Evolutionary conservation across 768 basidiomycete genomes (phyloP).

Genomic region (Dentipellis sp.): DNA sequence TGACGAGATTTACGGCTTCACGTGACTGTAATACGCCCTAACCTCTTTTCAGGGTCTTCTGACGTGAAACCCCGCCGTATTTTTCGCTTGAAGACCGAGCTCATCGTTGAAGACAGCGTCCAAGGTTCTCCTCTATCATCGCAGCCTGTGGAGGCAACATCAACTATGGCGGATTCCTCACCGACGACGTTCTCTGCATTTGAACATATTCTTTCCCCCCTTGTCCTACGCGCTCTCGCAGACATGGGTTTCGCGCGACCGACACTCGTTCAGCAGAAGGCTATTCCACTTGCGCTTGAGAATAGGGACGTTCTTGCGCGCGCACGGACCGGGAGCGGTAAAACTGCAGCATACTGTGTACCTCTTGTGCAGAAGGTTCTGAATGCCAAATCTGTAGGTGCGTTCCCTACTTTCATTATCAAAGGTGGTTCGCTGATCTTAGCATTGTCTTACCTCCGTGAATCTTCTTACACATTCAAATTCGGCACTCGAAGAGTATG

Average conservation of each 20-base stretch:
- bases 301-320: constrained; percentile 86
- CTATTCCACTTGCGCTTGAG: constrained; percentile 88
- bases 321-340: constrained; percentile 93
- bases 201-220: constrained; percentile 72
- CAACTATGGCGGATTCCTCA: neutral
- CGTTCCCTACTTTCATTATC: neutral
- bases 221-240: constrained; percentile 82
- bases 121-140: neutral
- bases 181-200: constrained; percentile 37
- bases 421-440: neutral
- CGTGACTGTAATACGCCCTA: no score
- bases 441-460: neutral
- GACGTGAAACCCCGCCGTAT: neutral
- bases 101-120: neutral
- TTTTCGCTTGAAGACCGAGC: neutral
- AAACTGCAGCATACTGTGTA: constrained; percentile 93
- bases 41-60: no score
- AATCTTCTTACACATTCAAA: neutral
- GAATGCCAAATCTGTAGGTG: constrained; percentile 45
- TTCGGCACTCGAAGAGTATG: constrained; percentile 4
- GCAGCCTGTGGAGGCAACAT: neutral
- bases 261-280: constrained; percentile 85
- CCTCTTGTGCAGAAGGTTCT: constrained; percentile 87
- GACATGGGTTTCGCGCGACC: constrained; percentile 86
- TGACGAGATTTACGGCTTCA: no score